Evolutionary conservation across 192 early-diverging fungal species (phyloP).

Genomic region (Entomortierella beljakovae): DNA sequence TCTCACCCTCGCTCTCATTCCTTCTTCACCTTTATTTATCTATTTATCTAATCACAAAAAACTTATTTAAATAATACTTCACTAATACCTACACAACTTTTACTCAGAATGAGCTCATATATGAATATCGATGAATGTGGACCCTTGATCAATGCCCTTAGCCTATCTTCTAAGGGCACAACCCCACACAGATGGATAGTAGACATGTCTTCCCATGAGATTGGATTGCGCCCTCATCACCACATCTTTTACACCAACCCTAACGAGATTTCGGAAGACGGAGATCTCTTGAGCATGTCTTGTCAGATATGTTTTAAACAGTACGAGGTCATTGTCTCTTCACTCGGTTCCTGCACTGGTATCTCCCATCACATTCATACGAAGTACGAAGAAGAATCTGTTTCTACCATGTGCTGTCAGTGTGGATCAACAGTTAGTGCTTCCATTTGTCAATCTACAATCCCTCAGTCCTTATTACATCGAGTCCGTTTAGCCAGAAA

Average conservation of each 20-base stretch:
- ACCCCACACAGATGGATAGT: conserved; percentile 34
- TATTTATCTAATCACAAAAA: background rate
- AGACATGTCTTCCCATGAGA: conserved; percentile 26
- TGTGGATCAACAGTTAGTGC: conserved; percentile 22
- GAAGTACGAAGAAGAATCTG: background rate
- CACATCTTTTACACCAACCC: conserved; percentile 38
- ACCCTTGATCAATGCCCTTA: conserved; percentile 10
- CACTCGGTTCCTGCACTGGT: conserved; percentile 3
- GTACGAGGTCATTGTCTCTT: conserved; percentile 12
- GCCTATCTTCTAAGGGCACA: conserved; percentile 2
- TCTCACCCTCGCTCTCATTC: background rate
- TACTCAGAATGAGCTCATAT: background rate
- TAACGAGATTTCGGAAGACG: background rate
- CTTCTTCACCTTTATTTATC: background rate
- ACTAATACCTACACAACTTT: too few species aligned
- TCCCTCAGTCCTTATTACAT: conserved; percentile 25
- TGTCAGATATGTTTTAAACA: conserved; percentile 44
- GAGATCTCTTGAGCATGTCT: background rate
- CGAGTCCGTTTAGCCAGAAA: conserved; percentile 7
- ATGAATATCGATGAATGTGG: background rate
- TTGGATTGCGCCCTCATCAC: conserved; percentile 26
- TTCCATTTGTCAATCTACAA: background rate
- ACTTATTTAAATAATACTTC: background rate
- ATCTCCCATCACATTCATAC: conserved; percentile 31
- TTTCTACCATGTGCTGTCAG: conserved; percentile 27